These are phyloP conservation scores for Amylocarpus encephaloides DNA, from an alignment of 2,329 filamentous ascomycete species.

Conservation along the genomic window DNA sequence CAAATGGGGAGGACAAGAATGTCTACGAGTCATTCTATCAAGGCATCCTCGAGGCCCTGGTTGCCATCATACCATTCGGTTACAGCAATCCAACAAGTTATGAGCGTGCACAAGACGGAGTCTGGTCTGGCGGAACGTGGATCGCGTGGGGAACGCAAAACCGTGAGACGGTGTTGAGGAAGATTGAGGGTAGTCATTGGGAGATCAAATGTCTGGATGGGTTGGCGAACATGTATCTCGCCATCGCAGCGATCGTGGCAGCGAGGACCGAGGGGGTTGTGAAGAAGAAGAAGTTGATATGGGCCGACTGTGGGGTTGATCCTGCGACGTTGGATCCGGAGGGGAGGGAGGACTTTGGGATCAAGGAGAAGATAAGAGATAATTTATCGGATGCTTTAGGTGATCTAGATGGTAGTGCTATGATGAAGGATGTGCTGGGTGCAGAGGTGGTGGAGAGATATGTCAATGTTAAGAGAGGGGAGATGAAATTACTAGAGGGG, in stretches of 20 bases:
- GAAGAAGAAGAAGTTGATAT: slow-evolving; percentile 37
- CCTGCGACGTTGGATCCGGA: slow-evolving; percentile 43
- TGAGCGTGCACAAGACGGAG: slow-evolving; percentile 58
- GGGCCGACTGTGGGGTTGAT: slow-evolving; percentile 49
- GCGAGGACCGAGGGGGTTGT: slow-evolving; percentile 52
- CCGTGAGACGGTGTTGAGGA: slow-evolving; percentile 66
- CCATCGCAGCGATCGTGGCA: slow-evolving; percentile 52
- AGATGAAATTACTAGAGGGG: slow-evolving; percentile 43
- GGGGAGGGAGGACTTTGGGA: slow-evolving; percentile 45
- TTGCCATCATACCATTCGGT: slow-evolving; percentile 61
- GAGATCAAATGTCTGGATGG: slow-evolving; percentile 76
- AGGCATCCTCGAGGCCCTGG: slow-evolving; percentile 60
- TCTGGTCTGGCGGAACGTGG: slow-evolving; percentile 74
- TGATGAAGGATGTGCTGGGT: slow-evolving; percentile 42
- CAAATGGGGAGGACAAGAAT: slow-evolving; percentile 26
- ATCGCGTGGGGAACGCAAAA: slow-evolving; percentile 79
- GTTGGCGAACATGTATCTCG: slow-evolving; percentile 71
- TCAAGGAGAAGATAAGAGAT: slow-evolving; percentile 47
- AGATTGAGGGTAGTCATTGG: slow-evolving; percentile 63
- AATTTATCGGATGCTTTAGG: slow-evolving; percentile 49
- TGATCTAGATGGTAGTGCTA: slow-evolving; percentile 42
- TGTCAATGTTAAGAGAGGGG: slow-evolving; percentile 50
- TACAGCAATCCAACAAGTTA: slow-evolving; percentile 63
- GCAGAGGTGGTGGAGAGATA: slow-evolving; percentile 50
- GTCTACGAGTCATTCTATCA: slow-evolving; percentile 64